Conservation (phyloP, 2,329 filamentous ascomycete species). For the Setomelanomma holmii region DNA sequence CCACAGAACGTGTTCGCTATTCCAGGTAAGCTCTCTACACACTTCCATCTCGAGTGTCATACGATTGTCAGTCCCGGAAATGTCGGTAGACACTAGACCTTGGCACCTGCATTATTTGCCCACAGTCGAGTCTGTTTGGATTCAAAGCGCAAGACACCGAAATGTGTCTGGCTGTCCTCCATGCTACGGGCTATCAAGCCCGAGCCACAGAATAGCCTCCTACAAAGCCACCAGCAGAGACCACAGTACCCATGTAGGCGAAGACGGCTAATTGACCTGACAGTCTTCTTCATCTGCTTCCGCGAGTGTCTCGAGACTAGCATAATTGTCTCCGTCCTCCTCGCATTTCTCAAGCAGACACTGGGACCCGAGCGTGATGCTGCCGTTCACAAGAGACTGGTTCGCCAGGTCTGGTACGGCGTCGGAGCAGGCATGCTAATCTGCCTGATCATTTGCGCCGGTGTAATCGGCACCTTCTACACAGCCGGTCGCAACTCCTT, state of each 20-base stretch:
- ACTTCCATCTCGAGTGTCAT: not conserved
- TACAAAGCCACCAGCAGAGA: too few relatives aligned
- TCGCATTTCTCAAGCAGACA: conserved; percentile 85
- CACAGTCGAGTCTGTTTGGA: too few relatives aligned
- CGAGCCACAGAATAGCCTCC: too few relatives aligned
- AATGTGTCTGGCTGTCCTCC: too few relatives aligned
- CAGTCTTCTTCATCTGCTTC: conserved; percentile 89
- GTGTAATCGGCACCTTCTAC: conserved; percentile 77
- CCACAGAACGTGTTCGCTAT: conserved; percentile 74
- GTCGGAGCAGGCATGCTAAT: conserved; percentile 67
- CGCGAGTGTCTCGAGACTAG: conserved; percentile 83
- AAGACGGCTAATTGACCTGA: conserved; percentile 4
- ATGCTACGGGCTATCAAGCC: too few relatives aligned
- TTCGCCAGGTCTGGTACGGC: conserved; percentile 70
- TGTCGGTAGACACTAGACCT: too few relatives aligned
- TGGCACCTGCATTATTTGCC: too few relatives aligned
- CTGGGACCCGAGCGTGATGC: conserved; percentile 70
- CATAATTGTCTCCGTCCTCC: conserved; percentile 85
- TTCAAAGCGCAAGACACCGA: too few relatives aligned
- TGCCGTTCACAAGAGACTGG: conserved; percentile 70
- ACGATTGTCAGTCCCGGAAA: too few relatives aligned
- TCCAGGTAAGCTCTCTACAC: conserved; percentile 56
- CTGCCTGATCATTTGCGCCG: conserved; percentile 68
- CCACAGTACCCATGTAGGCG: too few relatives aligned
- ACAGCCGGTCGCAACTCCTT: conserved; percentile 72